Evolutionary conservation across 2,329 filamentous ascomycete species (phyloP).

Genomic region (Colletotrichum echinochloae): DNA sequence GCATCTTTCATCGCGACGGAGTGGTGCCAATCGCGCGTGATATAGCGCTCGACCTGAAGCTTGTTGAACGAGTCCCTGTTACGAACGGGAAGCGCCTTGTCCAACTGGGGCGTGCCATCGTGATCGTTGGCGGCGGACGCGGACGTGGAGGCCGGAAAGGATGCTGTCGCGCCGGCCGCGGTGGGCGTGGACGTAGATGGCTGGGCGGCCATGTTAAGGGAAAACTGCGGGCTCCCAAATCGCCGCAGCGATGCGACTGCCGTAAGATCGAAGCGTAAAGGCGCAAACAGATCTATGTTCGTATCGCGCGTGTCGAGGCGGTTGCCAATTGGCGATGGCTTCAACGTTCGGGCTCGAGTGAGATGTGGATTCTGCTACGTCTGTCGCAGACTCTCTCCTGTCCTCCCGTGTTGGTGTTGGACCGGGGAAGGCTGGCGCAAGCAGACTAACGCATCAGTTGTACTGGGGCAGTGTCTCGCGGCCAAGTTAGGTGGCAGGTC

Average conservation of each 20-base stretch:
- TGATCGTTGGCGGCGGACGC: constrained; percentile 42
- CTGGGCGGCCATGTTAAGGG: constrained; percentile 58
- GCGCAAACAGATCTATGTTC: constrained; percentile 23
- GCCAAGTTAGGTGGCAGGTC: no score
- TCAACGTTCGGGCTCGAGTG: constrained; percentile 29
- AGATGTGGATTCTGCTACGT: constrained; percentile 38
- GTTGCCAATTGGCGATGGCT: constrained; percentile 39
- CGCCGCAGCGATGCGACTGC: constrained; percentile 53
- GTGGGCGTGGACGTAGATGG: constrained; percentile 50
- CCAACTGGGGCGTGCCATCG: constrained; percentile 40
- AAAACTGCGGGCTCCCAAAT: constrained; percentile 48
- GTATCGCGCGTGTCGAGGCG: constrained; percentile 36
- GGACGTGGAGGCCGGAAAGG: constrained; percentile 49
- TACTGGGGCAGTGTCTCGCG: neutral
- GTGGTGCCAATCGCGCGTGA: constrained; percentile 66
- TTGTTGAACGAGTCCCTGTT: constrained; percentile 68
- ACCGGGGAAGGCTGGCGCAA: constrained; percentile 31
- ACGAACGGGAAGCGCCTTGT: constrained; percentile 55
- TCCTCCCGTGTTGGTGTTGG: constrained; percentile 37
- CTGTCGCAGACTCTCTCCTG: constrained; percentile 36
- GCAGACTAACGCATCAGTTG: constrained; percentile 30
- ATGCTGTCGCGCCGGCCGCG: constrained; percentile 47
- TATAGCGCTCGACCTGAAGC: constrained; percentile 66
- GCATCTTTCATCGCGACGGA: constrained; percentile 64
- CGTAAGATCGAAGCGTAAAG: constrained; percentile 3